Evolutionary conservation across 129 eudicot genomes (phyloP).

Genomic region (Silybum marianum): DNA sequence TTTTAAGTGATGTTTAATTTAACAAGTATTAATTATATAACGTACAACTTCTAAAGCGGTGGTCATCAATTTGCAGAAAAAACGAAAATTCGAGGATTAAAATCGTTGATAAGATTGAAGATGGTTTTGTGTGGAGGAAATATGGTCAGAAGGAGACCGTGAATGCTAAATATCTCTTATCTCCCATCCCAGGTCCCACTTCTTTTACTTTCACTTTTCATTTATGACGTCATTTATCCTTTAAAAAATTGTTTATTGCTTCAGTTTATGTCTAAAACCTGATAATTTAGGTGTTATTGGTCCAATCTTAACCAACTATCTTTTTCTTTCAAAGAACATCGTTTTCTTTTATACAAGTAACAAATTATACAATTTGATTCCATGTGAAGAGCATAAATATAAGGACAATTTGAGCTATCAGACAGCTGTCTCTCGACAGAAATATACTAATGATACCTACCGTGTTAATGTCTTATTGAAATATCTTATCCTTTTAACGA

Average conservation of each 20-base stretch:
- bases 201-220: neutral
- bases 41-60: neutral
- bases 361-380: neutral
- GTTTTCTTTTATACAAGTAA: neutral
- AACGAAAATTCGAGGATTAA: slow-evolving; percentile 28
- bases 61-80: slow-evolving; percentile 32
- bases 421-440: too few species aligned
- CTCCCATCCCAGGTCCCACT: slow-evolving; percentile 59
- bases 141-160: slow-evolving; percentile 62
- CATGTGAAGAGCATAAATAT: neutral
- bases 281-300: neutral
- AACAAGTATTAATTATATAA: neutral
- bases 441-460: too few species aligned
- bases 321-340: neutral
- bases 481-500: neutral
- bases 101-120: slow-evolving; percentile 36
- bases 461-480: neutral
- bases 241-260: too few species aligned
- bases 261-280: neutral
- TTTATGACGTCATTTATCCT: neutral
- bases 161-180: slow-evolving; percentile 38
- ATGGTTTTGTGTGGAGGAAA: slow-evolving; percentile 71
- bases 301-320: neutral
- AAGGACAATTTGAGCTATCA: neutral
- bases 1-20: too few species aligned